These are phyloP conservation scores for Paraconiothyrium brasiliense DNA, from an alignment of 2,329 filamentous ascomycete genomes.

Conservation along the genomic window DNA sequence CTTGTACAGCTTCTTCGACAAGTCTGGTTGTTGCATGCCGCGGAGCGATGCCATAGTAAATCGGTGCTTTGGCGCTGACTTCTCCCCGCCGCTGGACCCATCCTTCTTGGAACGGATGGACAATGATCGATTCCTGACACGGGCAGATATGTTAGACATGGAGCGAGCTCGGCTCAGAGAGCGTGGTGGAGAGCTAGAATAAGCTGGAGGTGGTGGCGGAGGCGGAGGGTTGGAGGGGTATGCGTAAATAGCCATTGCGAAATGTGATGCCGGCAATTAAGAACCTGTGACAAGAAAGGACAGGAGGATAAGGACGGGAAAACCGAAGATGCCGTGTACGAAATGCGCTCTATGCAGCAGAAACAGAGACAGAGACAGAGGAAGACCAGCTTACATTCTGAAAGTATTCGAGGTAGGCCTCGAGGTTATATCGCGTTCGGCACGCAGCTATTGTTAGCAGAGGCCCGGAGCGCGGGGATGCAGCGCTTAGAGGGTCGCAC, in stretches of 20 bases:
- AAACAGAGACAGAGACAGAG: conserved; percentile 22
- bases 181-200: conserved; percentile 32
- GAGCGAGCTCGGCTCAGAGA: conserved; percentile 34
- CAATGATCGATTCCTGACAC: conserved; percentile 73
- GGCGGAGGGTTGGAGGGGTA: conserved; percentile 32
- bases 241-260: conserved; percentile 37
- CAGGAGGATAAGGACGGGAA: conserved; percentile 1
- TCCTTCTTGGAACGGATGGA: conserved; percentile 75
- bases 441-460: conserved; percentile 36
- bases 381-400: conserved; percentile 49
- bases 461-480: conserved; percentile 7
- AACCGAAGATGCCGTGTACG: conserved; percentile 13
- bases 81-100: conserved; percentile 53
- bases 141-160: conserved; percentile 41
- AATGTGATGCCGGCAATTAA: conserved; percentile 17
- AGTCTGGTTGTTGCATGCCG: conserved; percentile 83
- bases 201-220: conserved; percentile 38
- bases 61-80: conserved; percentile 66
- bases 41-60: conserved; percentile 90
- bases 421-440: conserved; percentile 30
- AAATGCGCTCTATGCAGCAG: conserved; percentile 12
- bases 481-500: conserved; percentile 22
- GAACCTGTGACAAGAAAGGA: conserved; percentile 15
- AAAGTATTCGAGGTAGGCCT: conserved; percentile 17
- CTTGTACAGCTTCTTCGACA: conserved; percentile 86